Evolutionary conservation across 2,329 filamentous ascomycete genomes (phyloP).

Genomic region (Fusarium sp.): DNA sequence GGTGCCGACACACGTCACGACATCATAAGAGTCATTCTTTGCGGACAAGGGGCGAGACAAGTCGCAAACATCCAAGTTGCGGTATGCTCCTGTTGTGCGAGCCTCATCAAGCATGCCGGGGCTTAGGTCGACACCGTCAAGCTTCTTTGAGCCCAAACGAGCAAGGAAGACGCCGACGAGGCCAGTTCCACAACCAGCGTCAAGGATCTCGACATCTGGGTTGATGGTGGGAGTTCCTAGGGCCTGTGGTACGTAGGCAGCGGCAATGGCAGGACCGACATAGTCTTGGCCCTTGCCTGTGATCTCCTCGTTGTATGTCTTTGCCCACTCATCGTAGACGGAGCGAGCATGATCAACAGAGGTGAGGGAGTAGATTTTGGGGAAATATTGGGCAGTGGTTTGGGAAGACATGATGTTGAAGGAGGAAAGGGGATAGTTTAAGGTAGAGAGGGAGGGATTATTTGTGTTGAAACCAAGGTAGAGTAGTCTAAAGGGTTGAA

Average conservation of each 20-base stretch:
- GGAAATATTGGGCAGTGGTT: slow-evolving; percentile 37
- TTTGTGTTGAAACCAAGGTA: slow-evolving; percentile 25
- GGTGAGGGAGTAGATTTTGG: slow-evolving; percentile 45
- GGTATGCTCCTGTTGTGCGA: slow-evolving; percentile 60
- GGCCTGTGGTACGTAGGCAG: slow-evolving; percentile 51
- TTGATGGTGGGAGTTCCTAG: slow-evolving; percentile 44
- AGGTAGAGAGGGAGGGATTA: slow-evolving; percentile 4
- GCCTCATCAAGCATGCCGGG: slow-evolving; percentile 66
- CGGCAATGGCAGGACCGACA: slow-evolving; percentile 55
- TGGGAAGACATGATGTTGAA: slow-evolving; percentile 43
- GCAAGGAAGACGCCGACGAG: slow-evolving; percentile 62
- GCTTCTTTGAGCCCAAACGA: slow-evolving; percentile 55
- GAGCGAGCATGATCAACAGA: slow-evolving; percentile 43
- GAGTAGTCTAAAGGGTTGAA: background rate
- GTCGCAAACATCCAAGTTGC: slow-evolving; percentile 58
- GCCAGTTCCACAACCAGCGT: slow-evolving; percentile 68
- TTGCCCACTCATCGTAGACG: slow-evolving; percentile 54
- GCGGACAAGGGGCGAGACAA: slow-evolving; percentile 57
- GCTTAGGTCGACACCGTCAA: slow-evolving; percentile 66
- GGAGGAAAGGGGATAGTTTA: background rate
- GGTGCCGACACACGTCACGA: slow-evolving; percentile 65
- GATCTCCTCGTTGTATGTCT: slow-evolving; percentile 52
- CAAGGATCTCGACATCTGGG: slow-evolving; percentile 55
- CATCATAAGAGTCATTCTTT: slow-evolving; percentile 59
- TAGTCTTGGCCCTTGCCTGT: slow-evolving; percentile 54